These are phyloP conservation scores for Rhododendron simsii DNA, from an alignment of 148 eudicot species.

Conservation along the genomic window DNA sequence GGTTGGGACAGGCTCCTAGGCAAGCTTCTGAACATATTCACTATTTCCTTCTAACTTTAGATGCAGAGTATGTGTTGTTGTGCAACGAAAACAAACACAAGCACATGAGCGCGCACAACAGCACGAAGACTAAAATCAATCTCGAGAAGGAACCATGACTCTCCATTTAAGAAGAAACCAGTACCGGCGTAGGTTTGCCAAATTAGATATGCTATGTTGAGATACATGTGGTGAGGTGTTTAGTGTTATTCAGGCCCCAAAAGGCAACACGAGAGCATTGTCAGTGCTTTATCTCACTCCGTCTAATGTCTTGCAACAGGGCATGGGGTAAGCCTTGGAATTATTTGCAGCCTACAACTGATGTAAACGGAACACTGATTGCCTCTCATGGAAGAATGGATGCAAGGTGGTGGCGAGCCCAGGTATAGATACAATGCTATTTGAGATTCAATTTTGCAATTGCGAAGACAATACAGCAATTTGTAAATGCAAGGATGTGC, in stretches of 20 bases:
- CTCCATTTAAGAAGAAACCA: too few species aligned
- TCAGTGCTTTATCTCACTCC: background rate
- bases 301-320: constrained; percentile 31
- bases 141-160: too few species aligned
- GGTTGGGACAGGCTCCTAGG: constrained; percentile 79
- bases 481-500: background rate
- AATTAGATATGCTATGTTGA: background rate
- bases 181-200: background rate
- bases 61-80: background rate
- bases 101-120: background rate
- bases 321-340: constrained; percentile 92
- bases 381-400: constrained; percentile 84
- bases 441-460: background rate
- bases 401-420: constrained; percentile 97
- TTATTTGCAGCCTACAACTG: constrained; percentile 90
- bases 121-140: background rate
- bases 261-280: background rate
- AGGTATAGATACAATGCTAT: constrained; percentile 34
- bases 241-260: background rate
- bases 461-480: background rate
- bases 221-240: background rate
- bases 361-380: constrained; percentile 67
- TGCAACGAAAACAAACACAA: background rate
- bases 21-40: constrained; percentile 17
- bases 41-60: background rate